A percentile compares a stretch with the other conserved stretches of the same genome.
phyloP scores from a whole-genome alignment of 192 early-diverging fungal genomes.

The Gaertneriomyces semiglobifer region DNA sequence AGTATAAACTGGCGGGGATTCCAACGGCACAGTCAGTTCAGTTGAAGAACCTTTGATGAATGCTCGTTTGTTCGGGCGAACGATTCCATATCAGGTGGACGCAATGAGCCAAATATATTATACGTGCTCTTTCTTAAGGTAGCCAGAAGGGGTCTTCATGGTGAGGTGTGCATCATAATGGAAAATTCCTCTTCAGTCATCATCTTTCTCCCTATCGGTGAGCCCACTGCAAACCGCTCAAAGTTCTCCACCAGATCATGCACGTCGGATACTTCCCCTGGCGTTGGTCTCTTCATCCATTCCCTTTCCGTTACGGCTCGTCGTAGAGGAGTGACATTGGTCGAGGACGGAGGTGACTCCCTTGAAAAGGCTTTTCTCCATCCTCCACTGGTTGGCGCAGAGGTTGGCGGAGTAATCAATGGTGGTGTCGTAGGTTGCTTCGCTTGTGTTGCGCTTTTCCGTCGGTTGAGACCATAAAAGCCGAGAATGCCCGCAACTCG shows the following conservation, averaged over 20 bases:
- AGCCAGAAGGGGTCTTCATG: not conserved
- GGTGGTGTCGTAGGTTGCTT: not conserved
- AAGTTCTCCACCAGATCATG: slow-evolving; percentile 1
- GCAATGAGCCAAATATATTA: too few relatives aligned
- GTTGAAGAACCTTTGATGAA: too few relatives aligned
- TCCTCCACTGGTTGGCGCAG: slow-evolving; percentile 4
- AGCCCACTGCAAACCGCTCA: not conserved
- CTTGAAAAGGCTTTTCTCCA: not conserved
- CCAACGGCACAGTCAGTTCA: too few relatives aligned
- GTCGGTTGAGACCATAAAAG: slow-evolving; percentile 11
- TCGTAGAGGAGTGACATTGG: not conserved
- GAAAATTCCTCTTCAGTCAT: slow-evolving; percentile 9
- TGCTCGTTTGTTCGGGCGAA: too few relatives aligned
- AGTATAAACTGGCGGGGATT: too few relatives aligned
- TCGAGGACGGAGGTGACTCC: not conserved
- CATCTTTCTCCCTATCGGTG: slow-evolving; percentile 5
- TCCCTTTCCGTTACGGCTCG: not conserved
- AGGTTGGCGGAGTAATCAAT: slow-evolving; percentile 13
- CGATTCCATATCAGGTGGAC: too few relatives aligned
- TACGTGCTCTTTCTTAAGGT: too few relatives aligned
- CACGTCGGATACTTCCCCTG: not conserved
- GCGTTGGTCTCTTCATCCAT: not conserved
- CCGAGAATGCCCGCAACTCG: slow-evolving; percentile 6
- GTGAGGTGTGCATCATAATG: slow-evolving; percentile 26
- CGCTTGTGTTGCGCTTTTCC: slow-evolving; percentile 2